A percentile compares a stretch with the other conserved stretches of the same genome.
Evolutionary conservation across 768 basidiomycete species (phyloP).

Genomic region (Boletales sp.): DNA sequence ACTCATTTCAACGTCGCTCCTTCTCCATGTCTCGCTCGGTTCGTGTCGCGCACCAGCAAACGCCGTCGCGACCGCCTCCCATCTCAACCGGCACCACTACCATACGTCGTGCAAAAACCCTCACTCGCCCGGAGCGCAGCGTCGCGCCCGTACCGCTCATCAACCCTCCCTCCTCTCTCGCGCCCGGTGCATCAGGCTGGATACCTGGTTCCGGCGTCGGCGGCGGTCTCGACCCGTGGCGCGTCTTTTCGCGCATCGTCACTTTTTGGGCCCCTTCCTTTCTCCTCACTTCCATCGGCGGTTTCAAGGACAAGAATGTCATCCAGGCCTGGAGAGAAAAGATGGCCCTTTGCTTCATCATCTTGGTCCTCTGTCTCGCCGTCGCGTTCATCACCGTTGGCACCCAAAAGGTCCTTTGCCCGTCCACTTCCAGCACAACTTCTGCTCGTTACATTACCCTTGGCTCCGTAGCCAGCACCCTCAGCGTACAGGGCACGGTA

Average conservation of each 20-base stretch:
- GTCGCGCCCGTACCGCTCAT: constrained; percentile 94
- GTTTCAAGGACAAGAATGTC: constrained; percentile 72
- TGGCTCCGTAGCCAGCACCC: constrained; percentile 54
- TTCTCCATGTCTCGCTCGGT: constrained; percentile 21
- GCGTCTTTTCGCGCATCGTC: constrained; percentile 68
- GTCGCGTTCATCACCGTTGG: constrained; percentile 95
- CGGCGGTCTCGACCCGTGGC: constrained; percentile 61
- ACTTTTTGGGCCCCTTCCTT: constrained; percentile 91
- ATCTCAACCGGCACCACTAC: constrained; percentile 46
- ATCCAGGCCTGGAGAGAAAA: constrained; percentile 98
- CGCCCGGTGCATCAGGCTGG: constrained; percentile 36
- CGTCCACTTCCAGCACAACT: constrained; percentile 45
- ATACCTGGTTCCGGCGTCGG: constrained; percentile 30
- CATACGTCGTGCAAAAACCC: constrained; percentile 87
- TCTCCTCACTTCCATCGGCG: constrained; percentile 68
- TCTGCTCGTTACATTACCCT: constrained; percentile 47
- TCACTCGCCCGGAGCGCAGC: constrained; percentile 92
- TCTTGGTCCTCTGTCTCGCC: constrained; percentile 66
- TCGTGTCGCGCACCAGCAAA: constrained; percentile 10
- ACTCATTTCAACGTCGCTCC: not conserved
- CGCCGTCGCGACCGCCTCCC: constrained; percentile 49
- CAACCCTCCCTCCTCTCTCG: constrained; percentile 61
- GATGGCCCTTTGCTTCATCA: constrained; percentile 88
- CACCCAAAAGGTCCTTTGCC: constrained; percentile 89
- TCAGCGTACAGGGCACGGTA: constrained; percentile 74